Percentiles rank a stretch among this genome's conserved stretches.
Evolutionary conservation across 73 alveolate species (phyloP).

Genomic region (Stentor roeselii): DNA sequence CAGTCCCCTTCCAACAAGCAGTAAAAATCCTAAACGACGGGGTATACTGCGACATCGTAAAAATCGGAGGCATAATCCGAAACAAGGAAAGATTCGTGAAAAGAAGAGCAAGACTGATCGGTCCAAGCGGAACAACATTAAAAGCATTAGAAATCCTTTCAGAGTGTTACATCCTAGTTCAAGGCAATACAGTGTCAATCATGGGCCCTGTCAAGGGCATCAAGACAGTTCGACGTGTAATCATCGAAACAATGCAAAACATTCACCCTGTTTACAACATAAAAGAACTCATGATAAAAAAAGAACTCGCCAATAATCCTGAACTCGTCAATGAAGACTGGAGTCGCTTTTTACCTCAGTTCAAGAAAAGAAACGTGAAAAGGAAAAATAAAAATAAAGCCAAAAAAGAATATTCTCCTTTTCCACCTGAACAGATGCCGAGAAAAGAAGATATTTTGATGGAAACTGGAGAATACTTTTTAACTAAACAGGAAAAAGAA

Average conservation of each 20-base stretch:
- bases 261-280: slow-evolving; percentile 94
- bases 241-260: slow-evolving; percentile 94
- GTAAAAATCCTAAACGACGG: slow-evolving; percentile 64
- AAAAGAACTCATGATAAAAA: slow-evolving; percentile 97
- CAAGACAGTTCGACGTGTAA: slow-evolving; percentile 83
- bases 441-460: slow-evolving; percentile 92
- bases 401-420: slow-evolving; percentile 88
- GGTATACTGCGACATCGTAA: slow-evolving; percentile 95
- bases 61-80: slow-evolving; percentile 91
- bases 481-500: slow-evolving; percentile 74
- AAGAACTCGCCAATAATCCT: slow-evolving; percentile 96
- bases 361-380: slow-evolving; percentile 94
- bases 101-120: slow-evolving; percentile 98
- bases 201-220: slow-evolving; percentile 95
- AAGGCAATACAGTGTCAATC: slow-evolving; percentile 99
- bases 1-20: slow-evolving; percentile 98
- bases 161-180: slow-evolving; percentile 92
- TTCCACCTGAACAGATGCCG: slow-evolving; percentile 94
- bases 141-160: slow-evolving; percentile 94
- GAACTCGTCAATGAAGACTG: slow-evolving; percentile 57
- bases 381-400: slow-evolving; percentile 68
- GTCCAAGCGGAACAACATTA: slow-evolving; percentile 99
- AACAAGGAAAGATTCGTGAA: slow-evolving; percentile 96
- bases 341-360: slow-evolving; percentile 93
- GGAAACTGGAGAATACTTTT: slow-evolving; percentile 98